phyloP scores from a whole-genome alignment of 2,329 filamentous ascomycete genomes.

The Akanthomyces lecanii region DNA sequence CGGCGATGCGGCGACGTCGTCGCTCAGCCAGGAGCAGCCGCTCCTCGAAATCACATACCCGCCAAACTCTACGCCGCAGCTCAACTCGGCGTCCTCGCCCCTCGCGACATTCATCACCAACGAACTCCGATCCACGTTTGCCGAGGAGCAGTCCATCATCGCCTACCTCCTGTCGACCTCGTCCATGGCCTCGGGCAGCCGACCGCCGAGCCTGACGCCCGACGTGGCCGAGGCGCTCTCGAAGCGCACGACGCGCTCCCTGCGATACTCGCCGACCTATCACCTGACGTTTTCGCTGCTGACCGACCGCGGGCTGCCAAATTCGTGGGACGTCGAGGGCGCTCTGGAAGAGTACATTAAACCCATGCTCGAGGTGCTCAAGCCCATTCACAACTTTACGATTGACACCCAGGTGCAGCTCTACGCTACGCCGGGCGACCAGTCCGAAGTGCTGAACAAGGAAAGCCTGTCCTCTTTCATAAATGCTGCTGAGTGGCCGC shows the following conservation, averaged over 20 bases:
- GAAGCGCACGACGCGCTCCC: conserved; percentile 74
- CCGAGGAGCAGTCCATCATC: conserved; percentile 84
- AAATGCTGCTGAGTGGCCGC: conserved; percentile 95
- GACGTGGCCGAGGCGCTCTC: conserved; percentile 53
- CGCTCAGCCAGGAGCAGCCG: conserved; percentile 64
- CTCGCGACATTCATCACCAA: conserved; percentile 74
- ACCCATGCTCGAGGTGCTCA: conserved; percentile 74
- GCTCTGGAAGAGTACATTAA: conserved; percentile 77
- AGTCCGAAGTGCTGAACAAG: conserved; percentile 64
- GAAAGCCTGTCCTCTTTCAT: conserved; percentile 92
- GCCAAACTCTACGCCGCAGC: conserved; percentile 61
- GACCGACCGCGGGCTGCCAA: conserved; percentile 71
- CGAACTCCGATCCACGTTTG: conserved; percentile 73
- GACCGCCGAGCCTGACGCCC: conserved; percentile 43
- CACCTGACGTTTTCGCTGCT: conserved; percentile 96
- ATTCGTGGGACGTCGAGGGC: conserved; percentile 83
- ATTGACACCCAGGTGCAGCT: conserved; percentile 95
- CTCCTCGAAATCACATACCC: conserved; percentile 75
- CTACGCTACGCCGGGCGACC: conserved; percentile 70
- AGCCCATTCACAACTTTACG: conserved; percentile 87
- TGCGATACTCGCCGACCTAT: conserved; percentile 91
- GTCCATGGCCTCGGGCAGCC: conserved; percentile 45
- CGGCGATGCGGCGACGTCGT: conserved; percentile 55
- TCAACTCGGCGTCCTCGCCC: conserved; percentile 64
- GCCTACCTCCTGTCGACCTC: conserved; percentile 65